phyloP scores from a whole-genome alignment of 129 eudicot genomes.

The Heracleum sosnowskyi region DNA sequence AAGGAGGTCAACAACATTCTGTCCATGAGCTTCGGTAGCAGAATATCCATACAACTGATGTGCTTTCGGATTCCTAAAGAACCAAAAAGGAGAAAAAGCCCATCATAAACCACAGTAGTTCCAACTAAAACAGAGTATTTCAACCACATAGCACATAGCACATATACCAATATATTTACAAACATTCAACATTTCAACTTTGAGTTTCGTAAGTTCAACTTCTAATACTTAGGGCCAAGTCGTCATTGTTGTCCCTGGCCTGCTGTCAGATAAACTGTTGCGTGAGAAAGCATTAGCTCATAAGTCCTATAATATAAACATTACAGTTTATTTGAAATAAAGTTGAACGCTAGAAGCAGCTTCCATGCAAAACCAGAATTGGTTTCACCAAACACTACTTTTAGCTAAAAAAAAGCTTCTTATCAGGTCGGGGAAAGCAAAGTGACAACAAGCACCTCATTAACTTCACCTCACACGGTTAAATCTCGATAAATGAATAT shows the following conservation, averaged over 20 bases:
- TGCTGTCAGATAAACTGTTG: too few relatives aligned
- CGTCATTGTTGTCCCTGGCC: too few relatives aligned
- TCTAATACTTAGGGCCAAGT: not conserved
- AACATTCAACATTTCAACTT: not conserved
- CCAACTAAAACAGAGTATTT: not conserved
- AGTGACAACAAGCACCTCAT: not conserved
- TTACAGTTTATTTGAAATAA: too few relatives aligned
- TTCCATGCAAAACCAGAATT: too few relatives aligned
- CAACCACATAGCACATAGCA: not conserved
- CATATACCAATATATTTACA: not conserved
- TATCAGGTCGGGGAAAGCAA: too few relatives aligned
- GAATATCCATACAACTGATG: conserved; percentile 72
- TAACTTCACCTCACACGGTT: not conserved
- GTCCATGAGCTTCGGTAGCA: conserved; percentile 74
- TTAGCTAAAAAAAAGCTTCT: not conserved
- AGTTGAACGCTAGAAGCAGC: not conserved
- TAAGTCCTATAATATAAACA: too few relatives aligned
- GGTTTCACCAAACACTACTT: not conserved
- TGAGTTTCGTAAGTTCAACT: not conserved
- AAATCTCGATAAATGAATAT: too few relatives aligned
- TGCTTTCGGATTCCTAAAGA: conserved; percentile 66
- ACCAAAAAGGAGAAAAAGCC: not conserved
- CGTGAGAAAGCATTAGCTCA: too few relatives aligned
- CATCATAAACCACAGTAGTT: not conserved
- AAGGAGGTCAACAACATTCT: conserved; percentile 38